Conservation (phyloP, 352 stramenopile species). For the Phytophthora pinifolia region DNA sequence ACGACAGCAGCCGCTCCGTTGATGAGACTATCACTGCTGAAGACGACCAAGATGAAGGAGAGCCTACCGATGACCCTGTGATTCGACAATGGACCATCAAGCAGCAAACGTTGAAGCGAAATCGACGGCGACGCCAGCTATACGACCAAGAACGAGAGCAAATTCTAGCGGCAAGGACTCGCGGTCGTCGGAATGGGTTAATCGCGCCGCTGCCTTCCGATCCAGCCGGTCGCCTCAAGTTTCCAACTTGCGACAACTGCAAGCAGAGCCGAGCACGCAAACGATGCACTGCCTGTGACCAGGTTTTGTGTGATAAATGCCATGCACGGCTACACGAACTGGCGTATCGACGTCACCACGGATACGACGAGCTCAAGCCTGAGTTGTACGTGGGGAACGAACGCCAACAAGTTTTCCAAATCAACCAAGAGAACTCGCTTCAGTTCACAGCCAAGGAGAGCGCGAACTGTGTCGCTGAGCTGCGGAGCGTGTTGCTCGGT, state of each 20-base stretch:
- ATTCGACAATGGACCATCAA: slow-evolving; percentile 41
- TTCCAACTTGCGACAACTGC: slow-evolving; percentile 57
- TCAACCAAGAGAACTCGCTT: slow-evolving; percentile 37
- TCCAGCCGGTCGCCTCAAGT: slow-evolving; percentile 35
- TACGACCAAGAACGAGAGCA: slow-evolving; percentile 49
- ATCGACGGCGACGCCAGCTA: slow-evolving; percentile 21
- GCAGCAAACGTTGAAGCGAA: slow-evolving; percentile 36
- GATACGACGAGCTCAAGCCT: slow-evolving; percentile 44
- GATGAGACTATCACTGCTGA: slow-evolving; percentile 1
- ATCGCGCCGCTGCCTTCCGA: slow-evolving; percentile 51
- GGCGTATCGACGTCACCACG: slow-evolving; percentile 47
- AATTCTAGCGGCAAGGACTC: slow-evolving; percentile 36
- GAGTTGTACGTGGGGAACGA: slow-evolving; percentile 31
- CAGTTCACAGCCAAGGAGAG: slow-evolving; percentile 24
- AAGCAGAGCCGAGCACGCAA: slow-evolving; percentile 44
- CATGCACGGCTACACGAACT: slow-evolving; percentile 60
- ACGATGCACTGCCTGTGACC: slow-evolving; percentile 51
- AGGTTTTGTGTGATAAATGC: slow-evolving; percentile 63
- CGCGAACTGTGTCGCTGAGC: slow-evolving; percentile 28
- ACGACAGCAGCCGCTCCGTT: background rate
- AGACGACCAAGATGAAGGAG: slow-evolving; percentile 1
- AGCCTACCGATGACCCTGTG: slow-evolving; percentile 9
- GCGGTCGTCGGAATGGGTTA: slow-evolving; percentile 53
- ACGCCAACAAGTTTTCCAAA: slow-evolving; percentile 15
- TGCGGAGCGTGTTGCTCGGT: slow-evolving; percentile 27